These are phyloP conservation scores for Blepharisma stoltei DNA, from an alignment of 73 alveolate genomes.

Conservation along the genomic window DNA sequence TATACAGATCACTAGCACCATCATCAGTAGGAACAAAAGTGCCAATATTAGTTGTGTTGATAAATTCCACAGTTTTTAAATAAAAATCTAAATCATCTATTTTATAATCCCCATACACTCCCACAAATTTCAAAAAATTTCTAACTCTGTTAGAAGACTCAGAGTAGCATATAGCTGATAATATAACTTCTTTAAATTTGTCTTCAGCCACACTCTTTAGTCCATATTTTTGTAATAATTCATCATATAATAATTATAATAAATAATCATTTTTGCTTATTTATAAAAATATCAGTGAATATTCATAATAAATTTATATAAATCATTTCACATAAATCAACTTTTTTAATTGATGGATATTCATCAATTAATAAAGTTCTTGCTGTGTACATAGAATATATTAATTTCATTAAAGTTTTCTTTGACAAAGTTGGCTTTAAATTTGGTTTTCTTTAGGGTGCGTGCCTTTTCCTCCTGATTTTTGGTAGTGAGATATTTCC, in stretches of 20 bases:
- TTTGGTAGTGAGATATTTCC: no score
- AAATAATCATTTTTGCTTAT: no score
- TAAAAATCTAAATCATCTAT: constrained; percentile 8
- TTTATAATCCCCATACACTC: not conserved
- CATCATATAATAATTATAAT: no score
- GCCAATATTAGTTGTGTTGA: not conserved
- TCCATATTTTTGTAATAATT: constrained; percentile 3
- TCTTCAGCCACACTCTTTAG: constrained; percentile 25
- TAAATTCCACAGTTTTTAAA: not conserved
- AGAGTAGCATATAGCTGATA: not conserved
- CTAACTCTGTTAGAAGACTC: not conserved
- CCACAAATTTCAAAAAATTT: constrained; percentile 21
- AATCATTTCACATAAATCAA: not conserved
- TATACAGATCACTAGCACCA: no score
- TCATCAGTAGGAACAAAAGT: not conserved
- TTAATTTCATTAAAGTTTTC: constrained; percentile 7
- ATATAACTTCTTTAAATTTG: constrained; percentile 22
- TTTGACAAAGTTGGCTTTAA: no score
- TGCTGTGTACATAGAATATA: constrained; percentile 2
- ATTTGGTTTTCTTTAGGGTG: no score
- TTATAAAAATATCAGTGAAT: no score
- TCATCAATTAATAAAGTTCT: not conserved
- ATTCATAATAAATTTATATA: no score
- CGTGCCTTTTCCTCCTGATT: no score
- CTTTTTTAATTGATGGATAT: not conserved